Evolutionary conservation across 441 rosid species (phyloP).

Genomic region (Gossypium armourianum): DNA sequence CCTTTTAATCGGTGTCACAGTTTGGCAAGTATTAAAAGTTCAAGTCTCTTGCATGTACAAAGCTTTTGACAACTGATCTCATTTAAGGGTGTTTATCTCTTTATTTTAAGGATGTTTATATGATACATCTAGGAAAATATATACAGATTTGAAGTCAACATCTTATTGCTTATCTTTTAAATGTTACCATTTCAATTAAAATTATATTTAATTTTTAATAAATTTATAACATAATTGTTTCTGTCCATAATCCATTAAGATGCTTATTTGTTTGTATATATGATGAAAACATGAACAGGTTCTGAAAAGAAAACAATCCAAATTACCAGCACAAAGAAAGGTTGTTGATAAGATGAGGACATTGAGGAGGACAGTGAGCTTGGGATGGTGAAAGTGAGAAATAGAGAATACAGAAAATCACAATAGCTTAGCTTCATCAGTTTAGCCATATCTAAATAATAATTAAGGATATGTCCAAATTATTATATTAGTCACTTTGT

Average conservation of each 20-base stretch:
- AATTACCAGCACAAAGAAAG: conserved; percentile 20
- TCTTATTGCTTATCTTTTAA: too few relatives aligned
- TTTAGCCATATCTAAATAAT: conserved; percentile 1
- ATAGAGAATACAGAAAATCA: background rate
- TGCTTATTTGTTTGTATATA: background rate
- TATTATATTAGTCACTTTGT: background rate
- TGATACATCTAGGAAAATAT: too few relatives aligned
- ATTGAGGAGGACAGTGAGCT: conserved; percentile 36
- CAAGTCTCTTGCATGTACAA: too few relatives aligned
- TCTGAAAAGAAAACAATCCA: conserved; percentile 24
- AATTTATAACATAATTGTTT: too few relatives aligned
- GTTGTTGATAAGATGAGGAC: conserved; percentile 26
- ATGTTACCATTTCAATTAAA: too few relatives aligned
- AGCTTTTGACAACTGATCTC: too few relatives aligned
- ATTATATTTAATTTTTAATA: too few relatives aligned
- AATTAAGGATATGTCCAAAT: background rate
- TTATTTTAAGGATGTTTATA: too few relatives aligned
- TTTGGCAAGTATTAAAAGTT: too few relatives aligned
- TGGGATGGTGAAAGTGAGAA: conserved; percentile 30
- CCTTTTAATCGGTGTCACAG: too few relatives aligned
- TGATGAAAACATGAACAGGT: conserved; percentile 20
- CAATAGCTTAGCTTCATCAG: background rate
- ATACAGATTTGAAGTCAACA: too few relatives aligned
- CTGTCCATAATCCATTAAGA: background rate
- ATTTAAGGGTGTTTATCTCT: too few relatives aligned